Evolutionary conservation across 2,329 filamentous ascomycete genomes (phyloP), one percentile per base, ranked within the genome.

Genomic region (Aureobasidium pullulans): DNA sequence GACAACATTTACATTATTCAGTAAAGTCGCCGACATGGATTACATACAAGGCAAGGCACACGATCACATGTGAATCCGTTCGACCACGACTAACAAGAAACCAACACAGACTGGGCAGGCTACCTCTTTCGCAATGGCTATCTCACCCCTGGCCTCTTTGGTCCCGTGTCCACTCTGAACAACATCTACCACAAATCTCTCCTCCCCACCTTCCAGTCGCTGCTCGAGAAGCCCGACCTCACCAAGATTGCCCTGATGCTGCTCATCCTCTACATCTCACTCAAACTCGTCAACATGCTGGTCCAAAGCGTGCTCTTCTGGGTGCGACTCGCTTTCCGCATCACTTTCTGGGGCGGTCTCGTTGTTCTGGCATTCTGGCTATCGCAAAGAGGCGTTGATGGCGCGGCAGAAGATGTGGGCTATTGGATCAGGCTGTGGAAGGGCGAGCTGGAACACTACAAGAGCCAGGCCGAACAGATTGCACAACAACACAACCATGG

Each of bases 291-390:
- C 64, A 81, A 86, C 70, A 87, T 88, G 76, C 76, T 90, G 16
- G 84, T 85, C 62, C 82, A 89, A 62, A 75, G 90, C 19, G 78
- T 96, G 60, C 76, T 90, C 68, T 95, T 86, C 76, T 90, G 90
- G 84, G 82, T 90, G 56, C 77, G 81, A n/a, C 69, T 96, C 59
- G 78, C 79, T 10, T 71, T 89, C 63, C 75, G 81, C 28, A 65
- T 90, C 43, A 71, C 82, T 1, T 84, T 90, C 63, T 94, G 85
- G 84, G 81, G 80, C 1, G 70, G 76, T 1, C 65, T 92, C 2
- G 74, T 79, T 4, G 77, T 79, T 0, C 43, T 84, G 0, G 77
- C 78, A 0, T 75, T 84, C 16, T 83, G 79, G 79, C 60, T 82
- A 71, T 84, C 85, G 68, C 73, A 67, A 19, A 77, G 89, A 2